Evolutionary conservation across 176 grass and related monocot species (phyloP).

Genomic region (Miscanthus lutarioriparius): DNA sequence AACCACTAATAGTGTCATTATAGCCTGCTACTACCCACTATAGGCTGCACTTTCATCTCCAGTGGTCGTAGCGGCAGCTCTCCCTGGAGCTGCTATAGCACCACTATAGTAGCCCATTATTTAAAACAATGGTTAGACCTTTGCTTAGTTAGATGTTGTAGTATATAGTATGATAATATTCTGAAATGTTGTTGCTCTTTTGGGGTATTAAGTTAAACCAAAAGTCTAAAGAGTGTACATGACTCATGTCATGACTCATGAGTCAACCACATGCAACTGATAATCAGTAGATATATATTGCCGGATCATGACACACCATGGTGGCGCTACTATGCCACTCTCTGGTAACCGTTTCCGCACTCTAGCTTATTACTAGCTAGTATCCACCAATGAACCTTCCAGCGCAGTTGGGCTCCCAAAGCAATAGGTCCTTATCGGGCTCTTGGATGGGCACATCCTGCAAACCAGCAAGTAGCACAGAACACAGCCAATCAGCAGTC

Average conservation of each 20-base stretch:
- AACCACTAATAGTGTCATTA: no score
- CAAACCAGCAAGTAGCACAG: not conserved
- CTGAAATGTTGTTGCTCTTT: not conserved
- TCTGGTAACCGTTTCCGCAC: not conserved
- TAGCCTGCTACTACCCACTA: no score
- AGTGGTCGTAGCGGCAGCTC: no score
- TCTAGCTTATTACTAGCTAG: not conserved
- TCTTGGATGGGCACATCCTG: slow-evolving; percentile 4
- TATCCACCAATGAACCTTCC: not conserved
- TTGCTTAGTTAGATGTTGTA: not conserved
- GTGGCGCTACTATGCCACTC: not conserved
- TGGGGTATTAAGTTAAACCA: not conserved
- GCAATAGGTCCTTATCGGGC: not conserved
- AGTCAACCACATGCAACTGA: not conserved
- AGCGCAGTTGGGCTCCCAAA: not conserved
- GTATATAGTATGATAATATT: not conserved
- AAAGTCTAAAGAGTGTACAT: not conserved
- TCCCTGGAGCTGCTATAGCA: no score
- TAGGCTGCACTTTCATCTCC: no score
- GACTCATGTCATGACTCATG: not conserved
- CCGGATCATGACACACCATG: not conserved
- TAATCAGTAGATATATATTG: not conserved
- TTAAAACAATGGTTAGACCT: no score
- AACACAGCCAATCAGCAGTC: not conserved
- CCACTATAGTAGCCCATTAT: no score